Percentiles rank a stretch among this genome's conserved stretches.
These are phyloP conservation scores for Xylaria sp. DNA, from an alignment of 2,329 filamentous ascomycete genomes.

Conservation along the genomic window DNA sequence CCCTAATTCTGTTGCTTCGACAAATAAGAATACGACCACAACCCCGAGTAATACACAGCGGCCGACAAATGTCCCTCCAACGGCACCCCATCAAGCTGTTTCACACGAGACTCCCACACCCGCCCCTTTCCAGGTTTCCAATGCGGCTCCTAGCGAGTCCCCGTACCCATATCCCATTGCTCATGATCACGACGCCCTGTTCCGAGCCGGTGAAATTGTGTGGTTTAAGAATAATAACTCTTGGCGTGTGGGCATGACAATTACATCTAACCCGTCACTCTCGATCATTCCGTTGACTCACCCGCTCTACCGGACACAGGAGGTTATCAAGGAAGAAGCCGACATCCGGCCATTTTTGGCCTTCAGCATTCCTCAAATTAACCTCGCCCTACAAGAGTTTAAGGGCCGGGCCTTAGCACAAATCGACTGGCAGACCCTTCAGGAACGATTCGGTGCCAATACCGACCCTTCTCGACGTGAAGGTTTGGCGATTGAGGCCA, in stretches of 20 bases:
- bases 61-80: constrained; percentile 5
- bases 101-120: constrained; percentile 17
- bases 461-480: constrained; percentile 55
- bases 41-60: constrained; percentile 8
- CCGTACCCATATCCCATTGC: constrained; percentile 23
- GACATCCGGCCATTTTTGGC: constrained; percentile 64
- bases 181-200: constrained; percentile 51
- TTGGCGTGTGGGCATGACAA: constrained; percentile 62
- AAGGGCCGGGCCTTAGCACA: constrained; percentile 56
- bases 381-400: constrained; percentile 51
- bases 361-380: constrained; percentile 61
- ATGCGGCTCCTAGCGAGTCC: background rate
- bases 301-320: constrained; percentile 52
- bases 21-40: constrained; percentile 3
- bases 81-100: constrained; percentile 6
- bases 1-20: constrained; percentile 1
- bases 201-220: constrained; percentile 61
- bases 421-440: constrained; percentile 56
- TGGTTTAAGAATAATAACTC: constrained; percentile 61
- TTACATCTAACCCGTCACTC: constrained; percentile 38
- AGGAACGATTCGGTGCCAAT: constrained; percentile 46
- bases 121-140: constrained; percentile 12
- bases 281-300: constrained; percentile 57
- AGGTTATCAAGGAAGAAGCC: constrained; percentile 53
- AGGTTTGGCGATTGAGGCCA: constrained; percentile 60